Base-by-base conservation (phyloP, 2,329 filamentous ascomycete genomes). In the Penicillium polonicum region DNA sequence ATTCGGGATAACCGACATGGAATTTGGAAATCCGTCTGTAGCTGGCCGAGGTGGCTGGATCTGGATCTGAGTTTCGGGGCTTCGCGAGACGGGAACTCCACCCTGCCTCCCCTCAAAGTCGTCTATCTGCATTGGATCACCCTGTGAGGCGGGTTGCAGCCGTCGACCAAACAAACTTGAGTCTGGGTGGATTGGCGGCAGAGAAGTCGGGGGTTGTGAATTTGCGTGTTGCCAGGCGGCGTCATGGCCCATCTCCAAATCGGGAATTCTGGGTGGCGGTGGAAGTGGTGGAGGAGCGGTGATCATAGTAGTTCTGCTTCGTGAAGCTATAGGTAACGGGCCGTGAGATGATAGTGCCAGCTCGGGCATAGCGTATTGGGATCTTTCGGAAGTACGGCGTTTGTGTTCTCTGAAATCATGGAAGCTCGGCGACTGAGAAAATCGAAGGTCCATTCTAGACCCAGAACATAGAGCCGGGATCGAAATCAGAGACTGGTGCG, bases 221-320 rank as follows among this genome's bases (percentile, higher is more conserved):
- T 88, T 87, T 61, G 81, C 83, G 80, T 83, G 85, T 70, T 82
- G 77, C 85, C 85, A 88, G 59, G 82, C 85, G 55, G 82, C 79
- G 72, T 88, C 86, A 65, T 82, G 79, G 36, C 84, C 85, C 61
- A 79, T 72, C 65, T 79, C 76, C 62, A 85, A 74, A 59, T 85
- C 82, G 63, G 79, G 78, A 58, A 88, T 81, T 69, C 79, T 80
- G 52, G 86, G 83, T 57, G 87, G 87, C 65, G 86, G 87, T 65
- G 86, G 87, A 66, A 89, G 78, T 49, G 86, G 85, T 62, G 87
- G 86, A 58, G 87, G 86, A 50, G 79, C 78, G 43, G 72, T 70
- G 49, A 74, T 69, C 58, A 75, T 71, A 52, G 67, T 69, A 68
- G 81, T 79, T 60, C 81, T 69, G 67, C 81, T 79, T 59, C 81